Base-by-base conservation (phyloP, 306 rosid genomes). In the Begonia masoniana region DNA sequence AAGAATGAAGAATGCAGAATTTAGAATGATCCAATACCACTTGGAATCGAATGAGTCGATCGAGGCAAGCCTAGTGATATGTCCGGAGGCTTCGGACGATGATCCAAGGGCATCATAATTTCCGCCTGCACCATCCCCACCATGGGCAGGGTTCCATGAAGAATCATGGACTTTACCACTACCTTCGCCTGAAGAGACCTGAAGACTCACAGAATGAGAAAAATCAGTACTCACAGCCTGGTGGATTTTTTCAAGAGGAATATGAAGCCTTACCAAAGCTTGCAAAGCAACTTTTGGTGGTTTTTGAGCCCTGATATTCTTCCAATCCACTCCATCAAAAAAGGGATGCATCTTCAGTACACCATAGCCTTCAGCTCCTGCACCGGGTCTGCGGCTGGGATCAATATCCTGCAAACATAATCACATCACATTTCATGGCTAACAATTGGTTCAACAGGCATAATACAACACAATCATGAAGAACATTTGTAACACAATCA, bases 11-110 rank as follows among this genome's bases (percentile, higher is more conserved):
- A 21, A 31, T 6, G 39, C 39, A 31, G 7, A 31, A 31, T 31
- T 31, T 31, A 31, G 39, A 31, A 31, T 31, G 39, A 31, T 54
- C 6, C 14, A 19, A 68, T 82, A 92, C 99, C 99, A 92, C 68
- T 83, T 92, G 41, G 99, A 92, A 74, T 92, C 99, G 16, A 92
- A 92, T 56, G 99, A 92, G 69, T 92, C 99, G 23, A 92, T 92
- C 36, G 99, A 92, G 59, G 99, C 99, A n/a, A 92, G 88, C 67
- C 96, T 80, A 56, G 93, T 81, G 50, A 87, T 59, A 57, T 76
- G 79, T 47, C 69, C 65, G 54, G 76, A 61, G 60, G 81, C 79
- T 4, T 92, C 95, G 0, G 84, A 71, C 52, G 93, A 72, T 19
- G 94, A 77, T 51, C 87, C 43, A 51, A 87, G 13, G 49, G 14